Percentiles rank a stretch among this genome's conserved stretches.
Conservation (phyloP, 192 early-diverging fungal species). For the Coemansia sp. region DNA sequence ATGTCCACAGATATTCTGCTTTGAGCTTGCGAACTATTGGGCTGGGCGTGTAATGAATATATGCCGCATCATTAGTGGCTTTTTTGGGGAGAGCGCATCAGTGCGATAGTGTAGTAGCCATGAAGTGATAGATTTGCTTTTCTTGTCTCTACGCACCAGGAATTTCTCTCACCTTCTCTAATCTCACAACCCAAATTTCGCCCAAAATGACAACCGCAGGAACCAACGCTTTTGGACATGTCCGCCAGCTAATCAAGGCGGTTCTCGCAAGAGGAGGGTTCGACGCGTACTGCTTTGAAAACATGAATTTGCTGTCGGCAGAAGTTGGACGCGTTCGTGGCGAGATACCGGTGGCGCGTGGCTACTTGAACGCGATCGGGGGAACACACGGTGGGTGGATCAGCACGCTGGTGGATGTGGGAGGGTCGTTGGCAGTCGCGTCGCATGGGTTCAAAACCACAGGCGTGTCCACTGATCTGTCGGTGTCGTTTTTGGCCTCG, state of each 20-base stretch:
- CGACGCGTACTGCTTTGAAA: slow-evolving; percentile 27
- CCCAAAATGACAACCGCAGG: neutral
- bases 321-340: slow-evolving; percentile 34
- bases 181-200: neutral
- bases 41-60: too few species aligned
- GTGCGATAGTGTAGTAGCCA: too few species aligned
- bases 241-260: slow-evolving; percentile 8
- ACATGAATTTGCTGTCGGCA: slow-evolving; percentile 36
- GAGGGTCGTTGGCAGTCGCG: slow-evolving; percentile 49
- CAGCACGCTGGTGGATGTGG: slow-evolving; percentile 46
- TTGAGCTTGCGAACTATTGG: too few species aligned
- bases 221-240: slow-evolving; percentile 5
- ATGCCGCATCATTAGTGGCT: too few species aligned
- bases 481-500: slow-evolving; percentile 43
- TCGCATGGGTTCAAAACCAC: slow-evolving; percentile 34
- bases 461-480: slow-evolving; percentile 50
- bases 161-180: neutral
- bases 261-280: slow-evolving; percentile 18
- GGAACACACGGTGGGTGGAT: slow-evolving; percentile 55
- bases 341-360: slow-evolving; percentile 21
- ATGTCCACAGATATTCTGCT: too few species aligned
- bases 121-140: too few species aligned
- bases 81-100: too few species aligned
- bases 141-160: neutral
- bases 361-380: slow-evolving; percentile 33